Evolutionary conservation across 805 yeast species (phyloP), one percentile per base, ranked within the genome.

Genomic region (Candida alai): DNA sequence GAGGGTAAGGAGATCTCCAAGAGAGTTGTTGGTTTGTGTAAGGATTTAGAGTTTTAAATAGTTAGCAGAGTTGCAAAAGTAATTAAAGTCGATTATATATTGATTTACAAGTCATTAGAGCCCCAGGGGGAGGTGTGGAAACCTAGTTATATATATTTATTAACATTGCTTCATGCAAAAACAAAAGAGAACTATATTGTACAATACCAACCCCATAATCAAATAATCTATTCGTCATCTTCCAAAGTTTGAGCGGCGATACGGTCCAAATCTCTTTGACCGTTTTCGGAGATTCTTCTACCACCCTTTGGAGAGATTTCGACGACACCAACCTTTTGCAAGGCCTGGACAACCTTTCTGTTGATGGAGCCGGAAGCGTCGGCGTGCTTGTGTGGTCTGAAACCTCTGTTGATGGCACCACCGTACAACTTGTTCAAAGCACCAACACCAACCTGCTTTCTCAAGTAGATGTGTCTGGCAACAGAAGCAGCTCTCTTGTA

Each of bases 201-300:
- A 32, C 24, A 30, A 30, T 21, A 30, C 16, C 16, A 21, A 30
- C 15, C n/a, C 13, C 12, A 10, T n/a, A 9, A 14, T 33, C 25
- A 40, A 40, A 28, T 42, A 32, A 43, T 39, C 58, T 68, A 70
- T 54, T 70, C 76, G 65, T 84, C 94, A 63, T 84, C 93, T 76
- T 88, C 95, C 71, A 85, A 80, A 69, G 96, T 87, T 78, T 88
- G 96, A 70, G 95, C 96, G 67, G 97, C 97, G 72, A 90, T 90
- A 83, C 99, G 97, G 79, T 93, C 99, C 78, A 93, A 84, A 78
- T 93, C 99, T 86, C 98, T 89, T 79, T 90, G 97, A 70, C 99
- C 99, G 76, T 88, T 85, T 70, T 87, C 96, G 50, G 97, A 84
- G 81, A 93, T 87, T 75, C 89, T 87, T 83, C 98, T 93, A 73